phyloP scores from a whole-genome alignment of 1,284 basidiomycete species.

The Ceratobasidium sp. region DNA sequence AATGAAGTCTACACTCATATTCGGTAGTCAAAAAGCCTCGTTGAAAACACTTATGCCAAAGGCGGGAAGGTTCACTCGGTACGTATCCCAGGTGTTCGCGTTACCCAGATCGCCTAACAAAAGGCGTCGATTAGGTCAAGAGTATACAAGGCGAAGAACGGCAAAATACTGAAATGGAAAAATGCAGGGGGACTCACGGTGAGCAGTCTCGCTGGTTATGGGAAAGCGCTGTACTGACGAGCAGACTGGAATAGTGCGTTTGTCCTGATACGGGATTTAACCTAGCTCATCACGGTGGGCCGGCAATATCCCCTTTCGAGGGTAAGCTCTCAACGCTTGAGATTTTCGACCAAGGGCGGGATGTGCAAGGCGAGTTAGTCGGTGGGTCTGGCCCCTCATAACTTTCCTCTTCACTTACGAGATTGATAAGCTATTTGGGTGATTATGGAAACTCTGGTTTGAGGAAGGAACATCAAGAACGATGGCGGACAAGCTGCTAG shows the following conservation, averaged over 20 bases:
- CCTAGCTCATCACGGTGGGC: constrained; percentile 19
- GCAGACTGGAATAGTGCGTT: constrained; percentile 5
- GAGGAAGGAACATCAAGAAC: constrained; percentile 1
- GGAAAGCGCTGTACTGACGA: background rate
- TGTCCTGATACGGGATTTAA: constrained; percentile 21
- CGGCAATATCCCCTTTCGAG: constrained; percentile 14
- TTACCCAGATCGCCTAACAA: background rate
- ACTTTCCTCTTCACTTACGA: background rate
- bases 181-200: background rate
- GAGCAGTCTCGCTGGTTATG: background rate
- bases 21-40: constrained; percentile 7
- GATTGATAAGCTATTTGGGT: constrained; percentile 13
- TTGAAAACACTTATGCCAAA: constrained; percentile 1
- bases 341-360: constrained; percentile 29
- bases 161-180: constrained; percentile 29
- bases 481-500: background rate
- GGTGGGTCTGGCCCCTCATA: constrained; percentile 9
- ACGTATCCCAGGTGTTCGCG: background rate
- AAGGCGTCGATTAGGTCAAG: constrained; percentile 9
- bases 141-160: background rate
- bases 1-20: background rate
- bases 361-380: constrained; percentile 18
- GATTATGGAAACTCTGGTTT: constrained; percentile 7
- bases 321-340: background rate
- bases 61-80: constrained; percentile 24